These are phyloP conservation scores for Salix arbutifolia DNA, from an alignment of 345 rosid genomes.

Conservation along the genomic window DNA sequence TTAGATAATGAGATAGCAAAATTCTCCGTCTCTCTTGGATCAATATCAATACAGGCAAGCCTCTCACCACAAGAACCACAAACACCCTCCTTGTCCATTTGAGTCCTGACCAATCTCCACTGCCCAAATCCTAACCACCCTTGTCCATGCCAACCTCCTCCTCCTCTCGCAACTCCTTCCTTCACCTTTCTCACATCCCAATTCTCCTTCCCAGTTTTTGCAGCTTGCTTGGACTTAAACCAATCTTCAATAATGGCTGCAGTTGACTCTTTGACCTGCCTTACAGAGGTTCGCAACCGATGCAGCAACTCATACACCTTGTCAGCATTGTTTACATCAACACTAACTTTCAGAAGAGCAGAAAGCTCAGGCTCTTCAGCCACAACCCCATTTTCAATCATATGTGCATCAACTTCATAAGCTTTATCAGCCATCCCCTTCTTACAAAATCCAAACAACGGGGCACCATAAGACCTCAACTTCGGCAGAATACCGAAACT, in stretches of 20 bases:
- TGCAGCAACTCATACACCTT: constrained; percentile 80
- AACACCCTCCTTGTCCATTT: constrained; percentile 62
- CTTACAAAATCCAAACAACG: constrained; percentile 73
- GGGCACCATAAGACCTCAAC: constrained; percentile 85
- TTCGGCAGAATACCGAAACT: constrained; percentile 57
- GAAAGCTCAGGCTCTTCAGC: constrained; percentile 87
- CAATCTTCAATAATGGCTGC: constrained; percentile 53
- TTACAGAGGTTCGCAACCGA: constrained; percentile 62
- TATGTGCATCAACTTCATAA: constrained; percentile 74
- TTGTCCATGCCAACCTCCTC: constrained; percentile 99
- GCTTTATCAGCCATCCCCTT: constrained; percentile 58
- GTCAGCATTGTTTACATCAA: constrained; percentile 36
- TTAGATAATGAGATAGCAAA: constrained; percentile 63
- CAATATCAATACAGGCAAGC: constrained; percentile 91
- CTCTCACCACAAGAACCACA: constrained; percentile 69
- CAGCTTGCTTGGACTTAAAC: constrained; percentile 65
- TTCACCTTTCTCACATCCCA: constrained; percentile 55
- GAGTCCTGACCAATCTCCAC: constrained; percentile 70
- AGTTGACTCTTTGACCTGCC: constrained; percentile 68
- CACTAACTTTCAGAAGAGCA: constrained; percentile 69
- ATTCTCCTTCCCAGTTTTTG: constrained; percentile 45
- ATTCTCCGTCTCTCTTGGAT: constrained; percentile 70
- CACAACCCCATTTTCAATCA: constrained; percentile 67
- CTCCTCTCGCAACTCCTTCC: constrained; percentile 62
- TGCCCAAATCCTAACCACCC: constrained; percentile 87